These are phyloP conservation scores for Penicillium antarcticum DNA, from an alignment of 495 filamentous ascomycete genomes.

Conservation along the genomic window DNA sequence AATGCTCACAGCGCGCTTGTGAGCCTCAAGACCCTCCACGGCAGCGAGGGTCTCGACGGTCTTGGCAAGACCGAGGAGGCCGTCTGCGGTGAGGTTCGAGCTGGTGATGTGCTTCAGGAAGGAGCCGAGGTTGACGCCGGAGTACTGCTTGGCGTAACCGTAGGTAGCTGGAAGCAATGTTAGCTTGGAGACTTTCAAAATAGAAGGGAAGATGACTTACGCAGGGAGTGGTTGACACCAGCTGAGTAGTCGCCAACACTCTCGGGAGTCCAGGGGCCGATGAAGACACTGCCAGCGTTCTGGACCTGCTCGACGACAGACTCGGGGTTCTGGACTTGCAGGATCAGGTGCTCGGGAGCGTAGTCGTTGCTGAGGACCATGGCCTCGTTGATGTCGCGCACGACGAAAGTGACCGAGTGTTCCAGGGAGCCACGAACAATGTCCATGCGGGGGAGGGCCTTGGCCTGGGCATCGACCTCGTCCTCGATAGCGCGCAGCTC, in stretches of 20 bases:
- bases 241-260: constrained; percentile 97
- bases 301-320: constrained; percentile 71
- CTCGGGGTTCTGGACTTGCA: constrained; percentile 76
- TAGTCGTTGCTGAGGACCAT: constrained; percentile 88
- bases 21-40: constrained; percentile 92
- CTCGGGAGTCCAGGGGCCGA: constrained; percentile 94
- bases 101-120: constrained; percentile 97
- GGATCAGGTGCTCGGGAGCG: constrained; percentile 95
- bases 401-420: constrained; percentile 87
- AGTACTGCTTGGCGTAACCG: constrained; percentile 97
- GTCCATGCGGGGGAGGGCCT: constrained; percentile 80
- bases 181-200: constrained; percentile 7
- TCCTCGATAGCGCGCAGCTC: constrained; percentile 80
- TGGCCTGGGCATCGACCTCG: constrained; percentile 87
- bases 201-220: constrained; percentile 53
- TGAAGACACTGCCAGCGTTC: constrained; percentile 94
- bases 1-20: constrained; percentile 87
- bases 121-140: constrained; percentile 90
- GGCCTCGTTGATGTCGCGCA: constrained; percentile 75
- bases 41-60: constrained; percentile 93
- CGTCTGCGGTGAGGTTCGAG: constrained; percentile 81
- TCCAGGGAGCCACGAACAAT: constrained; percentile 89
- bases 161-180: constrained; percentile 69
- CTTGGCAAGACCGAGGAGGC: constrained; percentile 73
- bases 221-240: constrained; percentile 93